Evolutionary conservation across 176 grass and related monocot genomes (phyloP).

Genomic region (Phyllostachys edulis): DNA sequence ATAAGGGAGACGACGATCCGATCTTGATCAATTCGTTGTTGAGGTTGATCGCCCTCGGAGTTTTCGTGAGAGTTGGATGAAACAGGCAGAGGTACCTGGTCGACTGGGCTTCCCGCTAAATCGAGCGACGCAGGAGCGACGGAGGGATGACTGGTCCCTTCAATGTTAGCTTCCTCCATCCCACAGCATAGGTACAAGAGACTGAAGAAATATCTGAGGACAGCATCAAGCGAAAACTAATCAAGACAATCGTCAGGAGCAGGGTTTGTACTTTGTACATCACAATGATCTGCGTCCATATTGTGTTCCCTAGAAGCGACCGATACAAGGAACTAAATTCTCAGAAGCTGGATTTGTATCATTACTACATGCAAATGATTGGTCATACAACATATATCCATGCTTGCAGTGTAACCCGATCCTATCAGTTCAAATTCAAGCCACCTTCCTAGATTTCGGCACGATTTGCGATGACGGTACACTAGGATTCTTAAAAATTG

Average conservation of each 20-base stretch:
- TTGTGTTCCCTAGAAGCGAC: no score
- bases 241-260: no score
- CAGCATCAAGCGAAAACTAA: neutral
- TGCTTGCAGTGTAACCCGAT: neutral
- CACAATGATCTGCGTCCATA: no score
- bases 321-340: no score
- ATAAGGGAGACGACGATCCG: neutral
- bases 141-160: neutral
- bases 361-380: no score
- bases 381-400: no score
- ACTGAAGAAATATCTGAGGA: neutral
- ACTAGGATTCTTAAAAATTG: neutral
- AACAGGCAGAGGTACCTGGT: no score
- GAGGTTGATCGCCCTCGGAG: neutral
- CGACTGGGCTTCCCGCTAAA: neutral
- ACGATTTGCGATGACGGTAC: no score
- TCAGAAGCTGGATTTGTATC: no score
- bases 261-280: no score
- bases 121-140: neutral
- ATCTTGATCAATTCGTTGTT: neutral
- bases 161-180: slow-evolving; percentile 39
- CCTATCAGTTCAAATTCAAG: neutral
- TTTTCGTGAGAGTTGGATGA: neutral
- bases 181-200: slow-evolving; percentile 47
- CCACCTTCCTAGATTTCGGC: neutral